Percentiles rank a stretch among this genome's conserved stretches.
phyloP scores from a whole-genome alignment of 495 filamentous ascomycete species.

The Penicillium cosmopolitanum region DNA sequence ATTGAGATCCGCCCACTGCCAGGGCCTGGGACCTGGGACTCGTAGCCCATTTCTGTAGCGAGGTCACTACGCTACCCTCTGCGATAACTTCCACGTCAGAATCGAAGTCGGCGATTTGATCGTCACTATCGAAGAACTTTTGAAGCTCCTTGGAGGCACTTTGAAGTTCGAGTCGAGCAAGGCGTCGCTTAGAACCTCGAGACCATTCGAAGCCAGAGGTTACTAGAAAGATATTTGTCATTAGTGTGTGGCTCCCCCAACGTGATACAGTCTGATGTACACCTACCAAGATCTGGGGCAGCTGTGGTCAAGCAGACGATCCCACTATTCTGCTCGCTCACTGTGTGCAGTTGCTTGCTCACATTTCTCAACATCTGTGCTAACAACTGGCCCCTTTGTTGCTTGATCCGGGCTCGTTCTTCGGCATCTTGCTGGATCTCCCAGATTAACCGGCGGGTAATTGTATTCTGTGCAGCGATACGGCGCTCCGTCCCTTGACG shows the following conservation, averaged over 20 bases:
- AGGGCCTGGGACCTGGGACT: conserved; percentile 43
- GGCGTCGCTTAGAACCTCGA: conserved; percentile 41
- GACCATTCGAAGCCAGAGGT: conserved; percentile 38
- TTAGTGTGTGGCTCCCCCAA: background rate
- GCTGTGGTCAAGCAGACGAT: conserved; percentile 43
- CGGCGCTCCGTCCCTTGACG: conserved; percentile 40
- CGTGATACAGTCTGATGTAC: background rate
- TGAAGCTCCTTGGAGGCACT: conserved; percentile 47
- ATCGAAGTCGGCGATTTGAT: conserved; percentile 41
- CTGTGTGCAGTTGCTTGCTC: conserved; percentile 30
- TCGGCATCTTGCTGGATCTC: conserved; percentile 45
- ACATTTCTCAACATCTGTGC: conserved; percentile 31
- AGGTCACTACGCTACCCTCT: conserved; percentile 38
- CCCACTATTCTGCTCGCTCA: conserved; percentile 34
- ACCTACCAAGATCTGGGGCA: conserved; percentile 42
- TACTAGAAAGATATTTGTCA: conserved; percentile 17
- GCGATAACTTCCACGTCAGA: conserved; percentile 35
- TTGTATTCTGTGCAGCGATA: conserved; percentile 42
- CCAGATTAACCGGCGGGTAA: conserved; percentile 48
- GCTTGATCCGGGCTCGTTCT: conserved; percentile 30
- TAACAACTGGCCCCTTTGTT: conserved; percentile 33
- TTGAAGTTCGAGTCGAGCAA: conserved; percentile 46
- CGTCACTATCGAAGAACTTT: conserved; percentile 46
- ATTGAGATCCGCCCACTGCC: conserved; percentile 41
- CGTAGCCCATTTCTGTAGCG: conserved; percentile 45